Conservation (phyloP, 2,329 filamentous ascomycete genomes). For the Fusarium tupiense region DNA sequence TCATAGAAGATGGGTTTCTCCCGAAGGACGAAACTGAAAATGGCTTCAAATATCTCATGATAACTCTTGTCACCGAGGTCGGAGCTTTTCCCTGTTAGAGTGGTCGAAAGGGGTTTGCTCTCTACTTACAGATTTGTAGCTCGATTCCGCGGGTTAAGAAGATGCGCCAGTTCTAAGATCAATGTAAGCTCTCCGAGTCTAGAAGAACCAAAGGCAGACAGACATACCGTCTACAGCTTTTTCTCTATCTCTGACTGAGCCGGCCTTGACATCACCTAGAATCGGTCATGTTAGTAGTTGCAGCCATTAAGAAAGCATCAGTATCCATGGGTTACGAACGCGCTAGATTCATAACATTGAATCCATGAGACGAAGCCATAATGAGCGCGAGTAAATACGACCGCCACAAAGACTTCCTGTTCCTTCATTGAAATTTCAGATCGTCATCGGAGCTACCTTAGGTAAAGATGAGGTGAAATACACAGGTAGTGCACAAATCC, state of each 20-base stretch:
- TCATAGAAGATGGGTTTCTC: constrained; percentile 75
- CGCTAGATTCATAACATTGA: constrained; percentile 49
- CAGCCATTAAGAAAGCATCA: neutral
- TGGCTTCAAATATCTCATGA: constrained; percentile 80
- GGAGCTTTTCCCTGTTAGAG: constrained; percentile 42
- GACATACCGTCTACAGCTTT: constrained; percentile 53
- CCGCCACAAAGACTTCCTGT: neutral
- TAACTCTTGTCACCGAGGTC: constrained; percentile 79
- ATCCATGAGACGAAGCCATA: constrained; percentile 48
- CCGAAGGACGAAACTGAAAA: constrained; percentile 74
- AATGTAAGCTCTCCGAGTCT: constrained; percentile 3
- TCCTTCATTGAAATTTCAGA: constrained; percentile 1
- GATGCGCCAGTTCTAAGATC: constrained; percentile 49
- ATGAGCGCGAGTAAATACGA: constrained; percentile 10
- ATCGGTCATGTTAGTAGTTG: constrained; percentile 15
- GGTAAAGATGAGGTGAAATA: neutral
- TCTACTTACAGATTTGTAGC: constrained; percentile 49
- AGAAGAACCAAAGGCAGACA: neutral
- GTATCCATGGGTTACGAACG: constrained; percentile 40
- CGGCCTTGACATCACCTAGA: constrained; percentile 49
- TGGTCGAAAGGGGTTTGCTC: neutral
- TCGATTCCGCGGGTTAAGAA: constrained; percentile 52
- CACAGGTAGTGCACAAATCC: neutral
- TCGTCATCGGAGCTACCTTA: neutral
- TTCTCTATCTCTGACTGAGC: constrained; percentile 51